These are phyloP conservation scores for Patellifolia procumbens DNA, from an alignment of 179 eudicot species.

Conservation along the genomic window DNA sequence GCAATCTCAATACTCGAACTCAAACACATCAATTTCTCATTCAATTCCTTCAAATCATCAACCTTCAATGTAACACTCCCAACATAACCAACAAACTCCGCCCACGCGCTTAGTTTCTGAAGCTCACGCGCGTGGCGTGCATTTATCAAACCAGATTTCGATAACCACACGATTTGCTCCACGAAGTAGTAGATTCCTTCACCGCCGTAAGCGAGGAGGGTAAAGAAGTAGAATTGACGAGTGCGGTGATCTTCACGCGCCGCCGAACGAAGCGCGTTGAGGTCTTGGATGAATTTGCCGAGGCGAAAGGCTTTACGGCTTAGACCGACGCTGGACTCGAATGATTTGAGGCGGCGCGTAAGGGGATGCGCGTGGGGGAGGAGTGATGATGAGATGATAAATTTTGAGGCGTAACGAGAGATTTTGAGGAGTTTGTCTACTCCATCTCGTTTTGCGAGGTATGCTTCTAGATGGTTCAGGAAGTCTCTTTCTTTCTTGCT, in stretches of 20 bases:
- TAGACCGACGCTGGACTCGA: slow-evolving; percentile 81
- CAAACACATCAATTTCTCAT: slow-evolving; percentile 49
- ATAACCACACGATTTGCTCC: slow-evolving; percentile 88
- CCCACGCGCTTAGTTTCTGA: slow-evolving; percentile 81
- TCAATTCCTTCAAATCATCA: slow-evolving; percentile 57
- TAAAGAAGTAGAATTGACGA: slow-evolving; percentile 27
- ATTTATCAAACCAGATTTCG: slow-evolving; percentile 74
- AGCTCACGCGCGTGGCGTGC: slow-evolving; percentile 32
- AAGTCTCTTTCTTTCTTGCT: slow-evolving; percentile 44
- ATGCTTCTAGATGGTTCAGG: slow-evolving; percentile 72
- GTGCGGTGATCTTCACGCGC: not conserved
- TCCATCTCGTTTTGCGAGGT: slow-evolving; percentile 92
- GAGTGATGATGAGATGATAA: slow-evolving; percentile 65
- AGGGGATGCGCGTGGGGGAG: slow-evolving; percentile 45
- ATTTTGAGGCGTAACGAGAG: slow-evolving; percentile 83
- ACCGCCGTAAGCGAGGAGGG: slow-evolving; percentile 72
- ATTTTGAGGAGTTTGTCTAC: slow-evolving; percentile 90
- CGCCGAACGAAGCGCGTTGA: slow-evolving; percentile 60
- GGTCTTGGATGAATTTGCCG: slow-evolving; percentile 85
- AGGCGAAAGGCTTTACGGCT: slow-evolving; percentile 96
- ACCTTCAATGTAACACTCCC: slow-evolving; percentile 76
- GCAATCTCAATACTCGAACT: slow-evolving; percentile 43
- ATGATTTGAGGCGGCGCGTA: slow-evolving; percentile 51
- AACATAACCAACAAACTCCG: slow-evolving; percentile 76
- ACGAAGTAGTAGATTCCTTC: slow-evolving; percentile 85